These are phyloP conservation scores for Mallotus japonicus DNA, from an alignment of 441 rosid genomes.

Conservation along the genomic window DNA sequence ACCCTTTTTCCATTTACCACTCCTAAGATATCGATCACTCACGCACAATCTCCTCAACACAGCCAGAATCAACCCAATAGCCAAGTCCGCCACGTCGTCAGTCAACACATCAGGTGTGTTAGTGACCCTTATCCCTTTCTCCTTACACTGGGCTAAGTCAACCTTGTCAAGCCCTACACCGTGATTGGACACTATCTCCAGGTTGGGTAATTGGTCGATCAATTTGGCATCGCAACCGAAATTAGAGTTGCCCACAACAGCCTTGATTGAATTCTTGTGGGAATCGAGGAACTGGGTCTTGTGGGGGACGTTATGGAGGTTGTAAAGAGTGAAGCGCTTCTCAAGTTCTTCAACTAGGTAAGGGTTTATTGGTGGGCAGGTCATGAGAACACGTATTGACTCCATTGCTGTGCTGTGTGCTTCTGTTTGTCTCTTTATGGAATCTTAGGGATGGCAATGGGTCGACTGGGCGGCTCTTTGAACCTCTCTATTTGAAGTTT, in stretches of 20 bases:
- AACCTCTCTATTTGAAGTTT: too few species aligned
- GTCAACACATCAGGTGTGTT: constrained; percentile 89
- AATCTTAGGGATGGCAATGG: not conserved
- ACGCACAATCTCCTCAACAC: constrained; percentile 74
- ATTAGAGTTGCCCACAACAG: constrained; percentile 56
- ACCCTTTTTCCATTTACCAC: constrained; percentile 71
- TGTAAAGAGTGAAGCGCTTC: constrained; percentile 65
- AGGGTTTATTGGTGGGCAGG: constrained; percentile 48
- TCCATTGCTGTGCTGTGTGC: constrained; percentile 36
- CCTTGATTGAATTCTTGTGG: constrained; percentile 62
- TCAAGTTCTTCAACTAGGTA: constrained; percentile 72
- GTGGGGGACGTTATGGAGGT: constrained; percentile 49
- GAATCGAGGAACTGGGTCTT: constrained; percentile 49
- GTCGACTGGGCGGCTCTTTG: too few species aligned
- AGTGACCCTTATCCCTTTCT: constrained; percentile 75
- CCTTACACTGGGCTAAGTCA: constrained; percentile 73
- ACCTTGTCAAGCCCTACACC: constrained; percentile 92
- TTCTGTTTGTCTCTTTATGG: not conserved
- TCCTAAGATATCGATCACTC: constrained; percentile 69
- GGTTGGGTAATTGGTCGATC: constrained; percentile 60
- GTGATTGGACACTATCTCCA: constrained; percentile 71
- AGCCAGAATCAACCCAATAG: constrained; percentile 70
- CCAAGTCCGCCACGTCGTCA: constrained; percentile 93
- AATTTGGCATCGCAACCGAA: constrained; percentile 71
- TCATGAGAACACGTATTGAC: constrained; percentile 67